Evolutionary conservation across 129 eudicot genomes (phyloP), one percentile per base, ranked within the genome.

Genomic region (Helianthus annuus): DNA sequence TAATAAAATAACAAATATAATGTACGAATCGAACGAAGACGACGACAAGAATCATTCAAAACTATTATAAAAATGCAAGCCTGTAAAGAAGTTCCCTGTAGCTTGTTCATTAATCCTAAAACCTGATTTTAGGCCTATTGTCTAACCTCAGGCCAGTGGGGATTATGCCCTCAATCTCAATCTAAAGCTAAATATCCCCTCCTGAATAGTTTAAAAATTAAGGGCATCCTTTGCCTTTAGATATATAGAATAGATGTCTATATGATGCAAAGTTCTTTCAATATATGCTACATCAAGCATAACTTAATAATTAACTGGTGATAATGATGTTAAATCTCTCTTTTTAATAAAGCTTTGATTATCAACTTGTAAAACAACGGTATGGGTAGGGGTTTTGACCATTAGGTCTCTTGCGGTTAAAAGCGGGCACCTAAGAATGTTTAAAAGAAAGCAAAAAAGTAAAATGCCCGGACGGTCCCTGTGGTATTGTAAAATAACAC

Each of bases 71-170:
- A 65, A 24, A 62, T 42, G 77, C 82, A 64, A 78, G 77, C 68
- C 62, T 78, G 82, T 78, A 71, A 78, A 71, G 76, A 78, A 77
- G 76, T 70, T 70, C 76, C 76, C 11, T 62, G 27, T 70, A 24
- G 76, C 72, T 62, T 69, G 56, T 52, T 54, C 60, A 64, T 71
- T 64, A 70, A 52, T 63, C 56, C 53, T 34, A 4, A 53, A 70
- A 32, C 66, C 34, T 70, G 44, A 53, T 51, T 62, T 62, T 22
- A 70, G 44, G 53, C 59, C 67, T 45, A 52, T 36, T 64, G 68
- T 52, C 73, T 44, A 64, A 54, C 53, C 77, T 64, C 66, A 78
- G 60, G 82, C 82, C 82, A 78, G 82, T 71, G 73, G 82, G 73
- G 68, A 71, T 78, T 78, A 78, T 71, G 73, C 82, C 82, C 24